Percentiles rank a stretch among this genome's conserved stretches.
phyloP scores from a whole-genome alignment of 1,139 yeast genomes.

The Eremothecium sinecaudum region DNA sequence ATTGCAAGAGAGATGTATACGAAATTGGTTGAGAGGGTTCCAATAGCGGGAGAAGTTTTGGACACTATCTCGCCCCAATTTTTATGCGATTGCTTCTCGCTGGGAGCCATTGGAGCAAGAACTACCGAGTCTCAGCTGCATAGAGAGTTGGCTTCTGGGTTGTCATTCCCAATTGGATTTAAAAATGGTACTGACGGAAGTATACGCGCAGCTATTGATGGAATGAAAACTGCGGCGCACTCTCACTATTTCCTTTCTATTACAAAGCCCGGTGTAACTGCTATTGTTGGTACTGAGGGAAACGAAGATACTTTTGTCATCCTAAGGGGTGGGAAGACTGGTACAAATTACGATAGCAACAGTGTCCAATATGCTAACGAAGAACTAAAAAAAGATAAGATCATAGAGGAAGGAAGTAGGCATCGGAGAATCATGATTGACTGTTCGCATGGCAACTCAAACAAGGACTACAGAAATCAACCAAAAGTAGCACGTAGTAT shows the following conservation, averaged over 20 bases:
- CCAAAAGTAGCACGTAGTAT: slow-evolving; percentile 80
- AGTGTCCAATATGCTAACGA: slow-evolving; percentile 61
- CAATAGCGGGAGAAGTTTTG: slow-evolving; percentile 95
- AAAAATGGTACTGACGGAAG: slow-evolving; percentile 96
- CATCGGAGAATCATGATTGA: slow-evolving; percentile 86
- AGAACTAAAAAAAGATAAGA: slow-evolving; percentile 50
- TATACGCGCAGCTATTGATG: slow-evolving; percentile 85
- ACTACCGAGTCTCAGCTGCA: slow-evolving; percentile 96
- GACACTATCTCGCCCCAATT: slow-evolving; percentile 96
- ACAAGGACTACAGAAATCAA: slow-evolving; percentile 83
- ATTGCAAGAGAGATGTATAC: slow-evolving; percentile 82
- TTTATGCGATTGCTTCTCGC: slow-evolving; percentile 77
- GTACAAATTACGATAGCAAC: slow-evolving; percentile 78
- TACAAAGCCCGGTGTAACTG: slow-evolving; percentile 90
- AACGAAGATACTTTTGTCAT: slow-evolving; percentile 85
- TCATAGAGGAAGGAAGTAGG: slow-evolving; percentile 37
- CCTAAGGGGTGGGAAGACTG: slow-evolving; percentile 88
- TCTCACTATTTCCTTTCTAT: slow-evolving; percentile 93
- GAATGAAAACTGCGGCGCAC: slow-evolving; percentile 82
- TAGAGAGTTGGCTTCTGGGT: slow-evolving; percentile 90
- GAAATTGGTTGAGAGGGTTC: slow-evolving; percentile 68
- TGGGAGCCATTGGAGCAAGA: slow-evolving; percentile 97
- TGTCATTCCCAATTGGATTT: slow-evolving; percentile 95
- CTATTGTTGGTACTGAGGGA: slow-evolving; percentile 92
- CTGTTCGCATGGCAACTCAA: slow-evolving; percentile 94